Evolutionary conservation across 1,284 basidiomycete genomes (phyloP).

Genomic region (Ustilago nuda): DNA sequence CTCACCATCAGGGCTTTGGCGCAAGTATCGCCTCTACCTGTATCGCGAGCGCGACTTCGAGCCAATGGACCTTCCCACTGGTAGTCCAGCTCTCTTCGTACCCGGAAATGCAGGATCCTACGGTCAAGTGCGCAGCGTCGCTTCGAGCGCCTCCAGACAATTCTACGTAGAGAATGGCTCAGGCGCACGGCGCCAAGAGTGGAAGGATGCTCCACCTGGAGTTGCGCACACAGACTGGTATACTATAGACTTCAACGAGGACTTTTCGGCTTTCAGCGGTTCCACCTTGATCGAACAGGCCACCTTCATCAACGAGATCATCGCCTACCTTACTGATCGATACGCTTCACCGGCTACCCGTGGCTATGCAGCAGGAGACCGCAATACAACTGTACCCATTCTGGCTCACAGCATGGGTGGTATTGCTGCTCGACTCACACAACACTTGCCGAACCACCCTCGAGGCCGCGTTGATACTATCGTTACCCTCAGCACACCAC

Average conservation of each 20-base stretch:
- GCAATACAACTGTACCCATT: constrained; percentile 75
- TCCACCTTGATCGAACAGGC: constrained; percentile 87
- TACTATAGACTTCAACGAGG: constrained; percentile 92
- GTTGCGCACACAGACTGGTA: constrained; percentile 57
- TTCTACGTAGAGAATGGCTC: constrained; percentile 75
- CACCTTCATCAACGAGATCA: constrained; percentile 78
- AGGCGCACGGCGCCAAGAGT: constrained; percentile 44
- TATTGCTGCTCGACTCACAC: constrained; percentile 79
- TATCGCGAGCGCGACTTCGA: constrained; percentile 78
- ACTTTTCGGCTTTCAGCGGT: constrained; percentile 94
- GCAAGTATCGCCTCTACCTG: constrained; percentile 84
- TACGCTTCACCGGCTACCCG: constrained; percentile 74
- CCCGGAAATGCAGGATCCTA: constrained; percentile 97
- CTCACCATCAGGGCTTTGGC: constrained; percentile 78
- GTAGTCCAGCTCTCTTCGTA: constrained; percentile 86
- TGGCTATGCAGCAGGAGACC: constrained; percentile 32
- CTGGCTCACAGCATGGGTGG: constrained; percentile 99
- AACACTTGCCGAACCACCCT: constrained; percentile 74
- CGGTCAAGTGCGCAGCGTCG: constrained; percentile 92
- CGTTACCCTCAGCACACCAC: constrained; percentile 94
- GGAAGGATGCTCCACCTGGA: constrained; percentile 44
- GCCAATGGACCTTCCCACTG: constrained; percentile 33
- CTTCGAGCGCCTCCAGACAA: constrained; percentile 85
- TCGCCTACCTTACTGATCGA: constrained; percentile 80
- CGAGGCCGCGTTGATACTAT: constrained; percentile 76